Percentiles rank a stretch among this genome's conserved stretches.
phyloP scores from a whole-genome alignment of 306 rosid species.

The Corylus avellana region DNA sequence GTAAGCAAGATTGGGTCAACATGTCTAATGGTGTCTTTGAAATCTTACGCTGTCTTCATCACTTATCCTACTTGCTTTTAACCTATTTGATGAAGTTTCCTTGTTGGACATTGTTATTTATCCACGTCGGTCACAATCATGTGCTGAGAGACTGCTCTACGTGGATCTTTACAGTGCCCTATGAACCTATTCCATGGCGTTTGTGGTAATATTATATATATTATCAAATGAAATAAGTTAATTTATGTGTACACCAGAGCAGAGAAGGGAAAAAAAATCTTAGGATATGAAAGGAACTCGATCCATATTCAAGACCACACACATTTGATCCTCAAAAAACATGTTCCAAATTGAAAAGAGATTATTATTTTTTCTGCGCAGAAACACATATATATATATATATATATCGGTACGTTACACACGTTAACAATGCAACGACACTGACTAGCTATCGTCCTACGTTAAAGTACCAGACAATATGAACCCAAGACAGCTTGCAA shows the following conservation, averaged over 20 bases:
- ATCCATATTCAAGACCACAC: conserved; percentile 34
- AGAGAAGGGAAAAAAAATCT: not conserved
- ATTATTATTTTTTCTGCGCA: conserved; percentile 21
- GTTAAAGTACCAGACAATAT: conserved; percentile 9
- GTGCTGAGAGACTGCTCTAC: conserved; percentile 35
- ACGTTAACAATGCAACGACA: conserved; percentile 21
- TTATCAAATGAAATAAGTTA: no score
- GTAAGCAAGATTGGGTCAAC: not conserved
- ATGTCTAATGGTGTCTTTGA: not conserved
- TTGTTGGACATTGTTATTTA: conserved; percentile 15
- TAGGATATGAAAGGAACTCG: conserved; percentile 6
- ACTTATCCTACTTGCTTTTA: not conserved
- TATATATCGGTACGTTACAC: not conserved
- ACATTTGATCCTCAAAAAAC: conserved; percentile 35
- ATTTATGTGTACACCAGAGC: no score
- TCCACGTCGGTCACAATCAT: conserved; percentile 33
- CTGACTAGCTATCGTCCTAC: not conserved
- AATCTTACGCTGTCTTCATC: not conserved
- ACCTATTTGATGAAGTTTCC: not conserved
- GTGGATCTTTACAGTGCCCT: conserved; percentile 38
- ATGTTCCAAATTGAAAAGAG: not conserved
- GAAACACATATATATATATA: not conserved
- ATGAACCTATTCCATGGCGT: conserved; percentile 11
- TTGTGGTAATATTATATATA: no score
- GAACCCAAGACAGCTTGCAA: conserved; percentile 15